Percentiles rank a stretch among this genome's conserved stretches.
Conservation (phyloP, 305 asterid genomes). For the Solanum hybrid region DNA sequence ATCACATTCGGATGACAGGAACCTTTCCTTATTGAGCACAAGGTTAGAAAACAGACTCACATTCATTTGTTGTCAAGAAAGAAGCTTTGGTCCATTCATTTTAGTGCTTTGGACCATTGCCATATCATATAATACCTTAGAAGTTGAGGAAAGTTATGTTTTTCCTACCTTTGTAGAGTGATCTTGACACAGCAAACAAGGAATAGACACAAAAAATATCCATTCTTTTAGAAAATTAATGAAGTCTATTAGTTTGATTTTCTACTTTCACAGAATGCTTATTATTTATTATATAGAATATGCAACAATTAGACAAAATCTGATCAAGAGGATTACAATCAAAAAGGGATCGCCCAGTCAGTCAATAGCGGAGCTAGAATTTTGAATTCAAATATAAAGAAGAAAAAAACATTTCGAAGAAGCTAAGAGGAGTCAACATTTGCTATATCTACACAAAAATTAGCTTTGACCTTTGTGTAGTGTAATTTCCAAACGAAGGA, state of each 20-base stretch:
- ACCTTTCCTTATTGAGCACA: slow-evolving; percentile 43
- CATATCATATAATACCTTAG: neutral
- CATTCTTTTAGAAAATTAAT: slow-evolving; percentile 4
- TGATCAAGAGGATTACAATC: neutral
- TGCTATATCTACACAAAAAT: neutral
- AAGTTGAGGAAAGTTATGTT: neutral
- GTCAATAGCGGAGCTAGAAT: neutral
- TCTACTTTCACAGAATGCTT: neutral
- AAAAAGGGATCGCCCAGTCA: neutral
- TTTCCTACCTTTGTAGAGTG: neutral
- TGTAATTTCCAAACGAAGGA: neutral
- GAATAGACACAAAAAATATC: neutral
- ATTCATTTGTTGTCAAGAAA: slow-evolving; percentile 1
- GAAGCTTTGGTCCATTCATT: slow-evolving; percentile 11
- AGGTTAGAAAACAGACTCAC: neutral
- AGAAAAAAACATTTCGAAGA: neutral
- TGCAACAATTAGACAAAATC: neutral
- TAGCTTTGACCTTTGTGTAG: neutral
- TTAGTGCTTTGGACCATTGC: slow-evolving; percentile 5
- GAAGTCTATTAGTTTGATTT: neutral
- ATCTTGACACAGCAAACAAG: neutral
- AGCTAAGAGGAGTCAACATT: neutral
- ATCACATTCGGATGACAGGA: slow-evolving; percentile 70
- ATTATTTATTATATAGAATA: neutral
- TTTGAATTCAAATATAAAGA: neutral